Evolutionary conservation across 495 filamentous ascomycete genomes (phyloP).

Genomic region (Aspergillus olivimuriae): DNA sequence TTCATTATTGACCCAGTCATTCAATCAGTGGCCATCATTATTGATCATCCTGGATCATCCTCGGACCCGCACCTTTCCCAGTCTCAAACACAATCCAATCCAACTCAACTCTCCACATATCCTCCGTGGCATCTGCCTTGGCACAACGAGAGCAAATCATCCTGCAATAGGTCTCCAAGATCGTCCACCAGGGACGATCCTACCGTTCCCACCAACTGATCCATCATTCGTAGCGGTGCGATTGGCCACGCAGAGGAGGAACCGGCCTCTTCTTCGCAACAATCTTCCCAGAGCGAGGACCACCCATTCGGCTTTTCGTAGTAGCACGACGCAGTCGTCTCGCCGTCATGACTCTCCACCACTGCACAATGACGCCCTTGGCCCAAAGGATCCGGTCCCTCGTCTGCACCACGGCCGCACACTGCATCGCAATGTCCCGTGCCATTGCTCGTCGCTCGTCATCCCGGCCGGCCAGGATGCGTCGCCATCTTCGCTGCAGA

Average conservation of each 20-base stretch:
- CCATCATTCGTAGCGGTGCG: neutral
- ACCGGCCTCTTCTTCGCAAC: neutral
- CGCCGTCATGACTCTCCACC: constrained; percentile 31
- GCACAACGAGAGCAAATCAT: too few relatives aligned
- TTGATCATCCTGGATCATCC: too few relatives aligned
- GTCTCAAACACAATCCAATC: too few relatives aligned
- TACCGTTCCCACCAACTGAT: too few relatives aligned
- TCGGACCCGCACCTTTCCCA: too few relatives aligned
- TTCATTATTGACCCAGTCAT: too few relatives aligned
- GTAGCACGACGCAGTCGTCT: constrained; percentile 10
- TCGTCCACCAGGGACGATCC: too few relatives aligned
- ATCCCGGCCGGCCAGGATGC: constrained; percentile 19
- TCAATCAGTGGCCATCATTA: too few relatives aligned
- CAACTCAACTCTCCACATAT: too few relatives aligned
- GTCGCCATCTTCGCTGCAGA: constrained; percentile 40
- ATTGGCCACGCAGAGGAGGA: constrained; percentile 4
- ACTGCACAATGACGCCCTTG: constrained; percentile 41
- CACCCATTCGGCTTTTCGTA: neutral
- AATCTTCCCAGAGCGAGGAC: neutral
- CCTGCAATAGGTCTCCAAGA: too few relatives aligned
- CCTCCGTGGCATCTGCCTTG: too few relatives aligned
- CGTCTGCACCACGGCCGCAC: constrained; percentile 38
- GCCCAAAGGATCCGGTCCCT: constrained; percentile 42
- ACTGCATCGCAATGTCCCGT: constrained; percentile 38
- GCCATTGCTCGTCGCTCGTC: constrained; percentile 33